Base-by-base conservation (phyloP, 352 stramenopile genomes). In the Pythium utonaiense region DNA sequence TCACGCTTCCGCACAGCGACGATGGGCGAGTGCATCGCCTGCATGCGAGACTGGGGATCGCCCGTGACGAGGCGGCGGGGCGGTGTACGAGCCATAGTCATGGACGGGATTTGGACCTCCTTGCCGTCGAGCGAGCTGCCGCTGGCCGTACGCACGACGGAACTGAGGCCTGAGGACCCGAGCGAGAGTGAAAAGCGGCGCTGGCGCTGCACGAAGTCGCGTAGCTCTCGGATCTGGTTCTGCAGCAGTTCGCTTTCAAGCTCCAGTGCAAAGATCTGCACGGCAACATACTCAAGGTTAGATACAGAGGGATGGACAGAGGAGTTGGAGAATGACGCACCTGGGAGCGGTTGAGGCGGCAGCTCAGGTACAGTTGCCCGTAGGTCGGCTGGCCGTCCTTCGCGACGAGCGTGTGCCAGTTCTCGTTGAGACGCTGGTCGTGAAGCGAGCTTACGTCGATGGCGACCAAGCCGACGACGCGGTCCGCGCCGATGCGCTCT, bases 211-310 rank as follows among this genome's bases (percentile, higher is more conserved):
- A 86, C 47, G 40, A 86, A 89, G 53, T 77, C 72, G 48, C 74
- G 62, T 21, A 89, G 64, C 64, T 89, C 79, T 25, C 71, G 75
- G 19, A 77, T 65, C 62, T 89, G 79, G 36, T 87, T 89, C 53
- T 84, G 75, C 31, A 86, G 54, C 34, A 89, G 54, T 42, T 85
- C 74, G 13, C 78, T 55, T 24, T 86, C 77, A 19, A 85, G 57
- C 52, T 85, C 71, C 21, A 86, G 42, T 3, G 73, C 70, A 17
- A 70, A 80, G 42, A 86, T 80, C 78, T 88, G 45, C n/a, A 48
- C 14, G 1, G 24, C 40, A 50, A 52, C n/a, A n/a, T n/a, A 52
- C 25, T 36, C 16, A 47, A n/a, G n/a, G n/a, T n/a, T n/a, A n/a
- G n/a, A n/a, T n/a, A n/a, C n/a, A n/a, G n/a, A n/a, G n/a, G n/a